Conservation (phyloP, 805 yeast species). For the Barnettozyma pratensis region DNA sequence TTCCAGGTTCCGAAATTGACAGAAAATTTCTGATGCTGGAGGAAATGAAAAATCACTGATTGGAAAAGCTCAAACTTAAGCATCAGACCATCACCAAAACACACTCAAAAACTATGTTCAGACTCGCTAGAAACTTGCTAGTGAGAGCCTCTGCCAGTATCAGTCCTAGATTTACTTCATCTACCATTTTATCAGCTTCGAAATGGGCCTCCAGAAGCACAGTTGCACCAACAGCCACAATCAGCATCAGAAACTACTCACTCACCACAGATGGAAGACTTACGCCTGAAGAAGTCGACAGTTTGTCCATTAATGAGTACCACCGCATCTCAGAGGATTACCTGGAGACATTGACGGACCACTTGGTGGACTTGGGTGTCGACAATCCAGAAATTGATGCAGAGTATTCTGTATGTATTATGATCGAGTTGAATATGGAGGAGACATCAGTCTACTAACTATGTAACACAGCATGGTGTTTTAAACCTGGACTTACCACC, state of each 20-base stretch:
- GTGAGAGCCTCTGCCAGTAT: neutral
- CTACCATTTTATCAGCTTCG: too few species aligned
- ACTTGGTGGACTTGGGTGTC: slow-evolving; percentile 65
- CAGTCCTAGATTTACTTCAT: neutral
- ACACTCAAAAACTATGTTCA: neutral
- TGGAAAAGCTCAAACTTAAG: too few species aligned
- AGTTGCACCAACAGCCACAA: neutral
- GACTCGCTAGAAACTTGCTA: neutral
- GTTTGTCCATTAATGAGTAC: slow-evolving; percentile 48
- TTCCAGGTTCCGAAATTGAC: neutral
- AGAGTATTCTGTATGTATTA: slow-evolving; percentile 50
- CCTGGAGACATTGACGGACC: slow-evolving; percentile 62
- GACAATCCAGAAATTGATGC: slow-evolving; percentile 59
- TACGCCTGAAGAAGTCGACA: slow-evolving; percentile 47
- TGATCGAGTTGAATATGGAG: too few species aligned
- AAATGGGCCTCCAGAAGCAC: too few species aligned
- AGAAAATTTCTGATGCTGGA: neutral
- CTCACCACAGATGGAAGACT: slow-evolving; percentile 48
- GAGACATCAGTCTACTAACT: neutral
- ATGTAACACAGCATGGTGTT: slow-evolving; percentile 63
- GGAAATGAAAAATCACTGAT: too few species aligned
- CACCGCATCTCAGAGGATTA: slow-evolving; percentile 61
- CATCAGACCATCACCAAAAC: neutral
- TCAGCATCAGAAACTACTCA: slow-evolving; percentile 13
- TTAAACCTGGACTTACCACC: slow-evolving; percentile 66